Evolutionary conservation across 129 eudicot genomes (phyloP).

Genomic region (Ambrosia trifida): DNA sequence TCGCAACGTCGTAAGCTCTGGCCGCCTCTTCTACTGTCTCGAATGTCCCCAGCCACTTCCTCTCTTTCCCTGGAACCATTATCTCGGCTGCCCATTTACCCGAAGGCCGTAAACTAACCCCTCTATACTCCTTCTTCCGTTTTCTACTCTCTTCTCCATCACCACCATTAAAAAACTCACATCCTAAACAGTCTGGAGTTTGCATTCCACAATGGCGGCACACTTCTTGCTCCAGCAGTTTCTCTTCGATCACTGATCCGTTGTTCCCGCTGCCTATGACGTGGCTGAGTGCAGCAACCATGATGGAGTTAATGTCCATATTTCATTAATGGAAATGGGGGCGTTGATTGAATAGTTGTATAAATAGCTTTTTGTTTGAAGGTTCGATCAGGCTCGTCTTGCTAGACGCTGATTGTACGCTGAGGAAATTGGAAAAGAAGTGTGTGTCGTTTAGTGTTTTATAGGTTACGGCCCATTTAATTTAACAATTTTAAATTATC

Average conservation of each 20-base stretch:
- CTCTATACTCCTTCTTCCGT: slow-evolving; percentile 4
- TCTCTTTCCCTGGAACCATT: neutral
- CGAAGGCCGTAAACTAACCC: neutral
- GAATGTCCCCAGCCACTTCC: slow-evolving; percentile 15
- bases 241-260: neutral
- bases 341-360: no score
- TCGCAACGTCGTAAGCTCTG: neutral
- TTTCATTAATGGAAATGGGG: no score
- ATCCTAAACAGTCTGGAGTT: slow-evolving; percentile 7
- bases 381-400: no score
- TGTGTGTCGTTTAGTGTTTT: no score
- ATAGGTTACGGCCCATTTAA: no score
- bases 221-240: neutral
- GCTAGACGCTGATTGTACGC: neutral
- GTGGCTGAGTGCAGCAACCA: slow-evolving; percentile 9
- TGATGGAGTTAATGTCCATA: neutral
- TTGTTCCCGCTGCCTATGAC: neutral
- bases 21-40: neutral
- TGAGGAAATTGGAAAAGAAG: no score
- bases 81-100: slow-evolving; percentile 13
- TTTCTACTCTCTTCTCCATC: neutral
- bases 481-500: neutral
- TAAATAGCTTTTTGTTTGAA: no score
- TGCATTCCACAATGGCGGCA: neutral
- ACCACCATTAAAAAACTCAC: neutral